Evolutionary conservation across 164 flowering plant genomes (phyloP).

Genomic region (Macadamia tetraphylla): DNA sequence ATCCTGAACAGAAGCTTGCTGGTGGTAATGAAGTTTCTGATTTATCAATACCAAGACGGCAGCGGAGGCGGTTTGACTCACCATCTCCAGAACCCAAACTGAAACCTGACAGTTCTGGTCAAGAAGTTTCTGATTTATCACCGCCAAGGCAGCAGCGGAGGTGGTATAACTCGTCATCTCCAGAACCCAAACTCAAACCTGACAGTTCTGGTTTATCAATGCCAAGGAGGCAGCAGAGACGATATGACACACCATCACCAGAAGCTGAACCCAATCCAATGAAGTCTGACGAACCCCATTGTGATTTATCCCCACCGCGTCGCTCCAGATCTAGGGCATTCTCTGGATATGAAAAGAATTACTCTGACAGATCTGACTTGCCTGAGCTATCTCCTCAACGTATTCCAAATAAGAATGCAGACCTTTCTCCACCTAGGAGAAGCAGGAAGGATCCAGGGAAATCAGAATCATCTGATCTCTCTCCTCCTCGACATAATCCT

Average conservation of each 20-base stretch:
- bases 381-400: constrained; percentile 25
- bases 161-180: constrained; percentile 19
- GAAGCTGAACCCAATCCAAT: constrained; percentile 6
- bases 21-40: constrained; percentile 12
- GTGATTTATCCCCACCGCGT: constrained; percentile 25
- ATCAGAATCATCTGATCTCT: constrained; percentile 17
- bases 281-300: constrained; percentile 2
- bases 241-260: constrained; percentile 21
- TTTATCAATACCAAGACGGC: constrained; percentile 26
- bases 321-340: constrained; percentile 6
- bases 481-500: constrained; percentile 18
- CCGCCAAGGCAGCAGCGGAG: constrained; percentile 24
- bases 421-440: constrained; percentile 56
- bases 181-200: constrained; percentile 6
- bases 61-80: constrained; percentile 15
- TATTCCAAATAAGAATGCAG: constrained; percentile 11
- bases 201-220: constrained; percentile 20
- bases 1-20: not conserved
- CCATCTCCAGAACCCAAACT: constrained; percentile 27
- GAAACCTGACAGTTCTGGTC: constrained; percentile 5
- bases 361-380: constrained; percentile 12
- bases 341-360: constrained; percentile 8
- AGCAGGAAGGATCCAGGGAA: constrained; percentile 17
- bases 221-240: constrained; percentile 20
- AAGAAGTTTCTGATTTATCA: constrained; percentile 24